Evolutionary conservation across 1,284 basidiomycete genomes (phyloP).

Genomic region (Neonothopanus nambi): DNA sequence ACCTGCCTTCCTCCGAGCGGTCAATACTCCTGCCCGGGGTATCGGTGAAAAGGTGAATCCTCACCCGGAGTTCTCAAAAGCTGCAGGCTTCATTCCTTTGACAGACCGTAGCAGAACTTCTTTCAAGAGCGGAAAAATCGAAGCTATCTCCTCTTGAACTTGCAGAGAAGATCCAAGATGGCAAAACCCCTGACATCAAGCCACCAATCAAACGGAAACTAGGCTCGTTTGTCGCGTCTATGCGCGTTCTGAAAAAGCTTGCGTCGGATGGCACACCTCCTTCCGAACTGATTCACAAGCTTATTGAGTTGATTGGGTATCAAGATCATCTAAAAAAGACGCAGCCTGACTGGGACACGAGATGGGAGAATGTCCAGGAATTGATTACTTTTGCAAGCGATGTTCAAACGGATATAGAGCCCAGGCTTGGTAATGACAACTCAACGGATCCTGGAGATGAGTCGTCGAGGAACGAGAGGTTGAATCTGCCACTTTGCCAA

Average conservation of each 20-base stretch:
- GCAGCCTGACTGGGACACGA: conserved; percentile 71
- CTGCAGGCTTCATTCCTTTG: not conserved
- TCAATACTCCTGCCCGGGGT: conserved; percentile 76
- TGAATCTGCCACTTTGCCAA: not conserved
- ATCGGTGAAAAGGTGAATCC: conserved; percentile 79
- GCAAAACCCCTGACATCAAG: conserved; percentile 63
- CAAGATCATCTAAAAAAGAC: conserved; percentile 71
- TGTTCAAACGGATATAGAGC: conserved; percentile 33
- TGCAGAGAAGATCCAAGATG: conserved; percentile 62
- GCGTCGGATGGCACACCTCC: conserved; percentile 65
- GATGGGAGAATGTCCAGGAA: conserved; percentile 89
- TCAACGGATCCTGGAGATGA: not conserved
- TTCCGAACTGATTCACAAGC: conserved; percentile 61
- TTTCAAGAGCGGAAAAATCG: conserved; percentile 50
- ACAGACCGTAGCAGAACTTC: conserved; percentile 64
- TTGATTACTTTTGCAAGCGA: conserved; percentile 73
- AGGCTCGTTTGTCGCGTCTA: conserved; percentile 56
- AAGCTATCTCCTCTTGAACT: conserved; percentile 62
- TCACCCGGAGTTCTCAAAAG: not conserved
- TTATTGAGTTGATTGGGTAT: conserved; percentile 67
- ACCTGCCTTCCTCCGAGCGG: conserved; percentile 76
- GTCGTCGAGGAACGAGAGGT: not conserved
- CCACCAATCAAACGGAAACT: conserved; percentile 67
- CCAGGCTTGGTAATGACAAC: conserved; percentile 7
- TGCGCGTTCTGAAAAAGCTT: conserved; percentile 55